Evolutionary conservation across 164 flowering plant species (phyloP).

Genomic region (Kalanchoe fedtschenkoi): DNA sequence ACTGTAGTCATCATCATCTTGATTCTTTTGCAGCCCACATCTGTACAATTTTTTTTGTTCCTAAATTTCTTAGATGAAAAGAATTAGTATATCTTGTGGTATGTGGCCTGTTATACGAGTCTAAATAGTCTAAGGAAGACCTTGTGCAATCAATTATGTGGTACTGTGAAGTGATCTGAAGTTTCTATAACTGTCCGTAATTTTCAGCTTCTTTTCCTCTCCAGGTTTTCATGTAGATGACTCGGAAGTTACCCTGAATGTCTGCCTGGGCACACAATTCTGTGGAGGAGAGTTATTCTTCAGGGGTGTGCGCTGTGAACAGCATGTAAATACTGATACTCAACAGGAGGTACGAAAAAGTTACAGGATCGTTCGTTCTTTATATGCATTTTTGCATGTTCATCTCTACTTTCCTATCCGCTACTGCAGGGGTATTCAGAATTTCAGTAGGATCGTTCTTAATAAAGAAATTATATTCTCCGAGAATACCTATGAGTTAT

Average conservation of each 20-base stretch:
- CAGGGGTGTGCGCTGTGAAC: constrained; percentile 84
- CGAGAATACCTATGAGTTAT: not conserved
- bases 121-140: no score
- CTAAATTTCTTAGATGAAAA: no score
- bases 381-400: not conserved
- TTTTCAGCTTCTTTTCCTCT: constrained; percentile 13
- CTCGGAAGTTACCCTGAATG: constrained; percentile 95
- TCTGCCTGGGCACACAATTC: constrained; percentile 83
- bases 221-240: constrained; percentile 98
- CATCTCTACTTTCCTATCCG: not conserved
- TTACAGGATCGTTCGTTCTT: not conserved
- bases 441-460: not conserved
- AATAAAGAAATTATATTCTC: not conserved
- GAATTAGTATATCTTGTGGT: no score
- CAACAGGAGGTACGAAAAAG: constrained; percentile 50
- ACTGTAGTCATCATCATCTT: no score
- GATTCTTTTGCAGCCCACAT: no score
- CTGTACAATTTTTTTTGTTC: no score
- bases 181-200: not conserved
- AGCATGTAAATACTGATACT: constrained; percentile 78
- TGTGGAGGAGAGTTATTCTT: constrained; percentile 87
- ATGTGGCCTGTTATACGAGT: no score
- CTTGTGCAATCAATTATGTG: no score
- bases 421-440: not conserved
- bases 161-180: no score